Evolutionary conservation across 305 asterid species (phyloP).

Genomic region (Fraxinus dipetala): DNA sequence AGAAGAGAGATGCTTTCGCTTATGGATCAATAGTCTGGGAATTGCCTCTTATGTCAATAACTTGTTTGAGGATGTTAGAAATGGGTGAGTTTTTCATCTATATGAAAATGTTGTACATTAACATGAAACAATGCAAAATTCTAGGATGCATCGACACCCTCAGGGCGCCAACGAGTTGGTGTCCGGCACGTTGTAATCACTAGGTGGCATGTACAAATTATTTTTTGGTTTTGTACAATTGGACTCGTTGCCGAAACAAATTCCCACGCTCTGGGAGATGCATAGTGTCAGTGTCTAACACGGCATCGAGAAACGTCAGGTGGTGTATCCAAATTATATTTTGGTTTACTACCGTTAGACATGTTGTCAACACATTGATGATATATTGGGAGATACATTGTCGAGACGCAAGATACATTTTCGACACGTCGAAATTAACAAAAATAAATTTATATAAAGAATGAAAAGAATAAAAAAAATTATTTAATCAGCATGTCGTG

Average conservation of each 20-base stretch:
- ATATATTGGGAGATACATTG: background rate
- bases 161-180: background rate
- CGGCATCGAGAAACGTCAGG: background rate
- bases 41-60: constrained; percentile 72
- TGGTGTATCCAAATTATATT: background rate
- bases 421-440: background rate
- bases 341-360: background rate
- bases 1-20: constrained; percentile 96
- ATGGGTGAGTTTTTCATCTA: constrained; percentile 61
- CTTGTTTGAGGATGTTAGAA: constrained; percentile 92
- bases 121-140: background rate
- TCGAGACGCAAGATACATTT: background rate
- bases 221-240: background rate
- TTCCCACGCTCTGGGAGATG: background rate
- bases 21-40: constrained; percentile 97
- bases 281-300: background rate
- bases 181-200: background rate
- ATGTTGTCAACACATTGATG: background rate
- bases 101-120: background rate
- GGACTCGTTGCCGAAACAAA: background rate
- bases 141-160: background rate
- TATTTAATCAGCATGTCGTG: background rate
- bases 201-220: background rate
- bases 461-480: background rate
- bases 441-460: background rate